Conservation (phyloP, 1,284 basidiomycete genomes). For the Heterobasidion annosum region DNA sequence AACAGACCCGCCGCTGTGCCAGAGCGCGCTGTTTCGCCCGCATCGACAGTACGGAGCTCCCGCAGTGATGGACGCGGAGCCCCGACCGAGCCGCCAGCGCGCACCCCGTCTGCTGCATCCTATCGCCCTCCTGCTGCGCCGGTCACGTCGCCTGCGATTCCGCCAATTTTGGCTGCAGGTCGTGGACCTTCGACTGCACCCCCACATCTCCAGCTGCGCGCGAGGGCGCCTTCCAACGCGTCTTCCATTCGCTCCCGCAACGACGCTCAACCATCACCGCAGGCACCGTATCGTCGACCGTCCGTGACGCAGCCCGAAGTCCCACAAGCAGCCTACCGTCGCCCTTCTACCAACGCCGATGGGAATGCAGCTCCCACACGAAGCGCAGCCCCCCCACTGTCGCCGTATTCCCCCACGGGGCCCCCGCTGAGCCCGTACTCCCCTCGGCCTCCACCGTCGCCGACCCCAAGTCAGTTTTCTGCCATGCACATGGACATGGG, state of each 20-base stretch:
- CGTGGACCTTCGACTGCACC: constrained; percentile 8
- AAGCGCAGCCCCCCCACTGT: too few species aligned
- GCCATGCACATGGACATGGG: constrained; percentile 6
- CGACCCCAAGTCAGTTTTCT: constrained; percentile 8
- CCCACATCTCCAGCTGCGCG: constrained; percentile 15
- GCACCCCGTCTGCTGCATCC: constrained; percentile 11
- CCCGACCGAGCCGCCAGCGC: not conserved
- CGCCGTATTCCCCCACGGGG: too few species aligned
- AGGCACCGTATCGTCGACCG: too few species aligned
- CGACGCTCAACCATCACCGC: not conserved
- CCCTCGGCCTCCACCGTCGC: constrained; percentile 6
- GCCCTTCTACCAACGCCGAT: too few species aligned
- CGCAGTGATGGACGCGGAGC: not conserved
- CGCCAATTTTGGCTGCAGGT: too few species aligned
- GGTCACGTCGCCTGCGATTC: too few species aligned
- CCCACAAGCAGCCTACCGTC: too few species aligned
- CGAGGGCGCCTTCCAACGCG: constrained; percentile 7
- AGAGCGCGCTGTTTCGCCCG: too few species aligned
- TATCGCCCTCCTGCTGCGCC: not conserved
- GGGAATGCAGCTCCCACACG: too few species aligned
- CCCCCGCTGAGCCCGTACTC: constrained; percentile 2
- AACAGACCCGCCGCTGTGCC: not conserved
- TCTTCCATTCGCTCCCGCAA: constrained; percentile 8
- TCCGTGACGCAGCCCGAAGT: too few species aligned
- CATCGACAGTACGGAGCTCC: not conserved